Evolutionary conservation across 768 basidiomycete species (phyloP), one percentile per base, ranked within the genome.

Genomic region (Tremella mesenterica): DNA sequence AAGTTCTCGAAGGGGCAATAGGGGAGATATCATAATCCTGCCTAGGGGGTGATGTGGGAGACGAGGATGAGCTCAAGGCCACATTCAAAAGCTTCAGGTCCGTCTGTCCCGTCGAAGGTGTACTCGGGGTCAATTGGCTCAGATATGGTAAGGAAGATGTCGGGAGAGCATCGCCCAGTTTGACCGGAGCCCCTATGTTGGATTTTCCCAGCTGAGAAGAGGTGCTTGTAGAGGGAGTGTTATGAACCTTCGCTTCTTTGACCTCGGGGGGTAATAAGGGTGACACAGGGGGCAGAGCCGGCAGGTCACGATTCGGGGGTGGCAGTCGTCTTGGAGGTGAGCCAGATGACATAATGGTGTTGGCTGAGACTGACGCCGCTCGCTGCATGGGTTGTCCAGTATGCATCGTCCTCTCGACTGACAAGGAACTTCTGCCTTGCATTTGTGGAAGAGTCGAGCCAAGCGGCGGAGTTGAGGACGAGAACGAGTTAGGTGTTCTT

Each of bases 1-100:
- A 55, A 0, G 69, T 67, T 48, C 53, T 58, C 3, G 67, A 61
- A 0, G 65, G 61, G 21, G 56, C 59, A 31, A 71, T 41, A 4
- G 56, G 51, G 10, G 56, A 49, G 28, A 53, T 26, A 14, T 38
- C 44, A 27, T 50, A 44, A 9, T 31, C 43, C 3, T 30, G 26
- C 2, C 38, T 26, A 18, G 29, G 18, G 5, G 49, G 26, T 26
- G 51, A 50, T 45, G 33, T 44, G 27, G 56, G 21, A 9, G 44
- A 33, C 18, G 51, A 46, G 5, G 53, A 54, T 14, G 23, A 31
- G 9, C n/a, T n/a, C n/a, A n/a, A n/a, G n/a, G n/a, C n/a, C n/a
- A n/a, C n/a, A n/a, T n/a, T n/a, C n/a, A n/a, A n/a, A n/a, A n/a
- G 51, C 16, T 46, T 13, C 14, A 3, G 53, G 53, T 26, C 34